Evolutionary conservation across 2,329 filamentous ascomycete species (phyloP), one percentile per base, ranked within the genome.

Genomic region (Colletotrichum spinosum): DNA sequence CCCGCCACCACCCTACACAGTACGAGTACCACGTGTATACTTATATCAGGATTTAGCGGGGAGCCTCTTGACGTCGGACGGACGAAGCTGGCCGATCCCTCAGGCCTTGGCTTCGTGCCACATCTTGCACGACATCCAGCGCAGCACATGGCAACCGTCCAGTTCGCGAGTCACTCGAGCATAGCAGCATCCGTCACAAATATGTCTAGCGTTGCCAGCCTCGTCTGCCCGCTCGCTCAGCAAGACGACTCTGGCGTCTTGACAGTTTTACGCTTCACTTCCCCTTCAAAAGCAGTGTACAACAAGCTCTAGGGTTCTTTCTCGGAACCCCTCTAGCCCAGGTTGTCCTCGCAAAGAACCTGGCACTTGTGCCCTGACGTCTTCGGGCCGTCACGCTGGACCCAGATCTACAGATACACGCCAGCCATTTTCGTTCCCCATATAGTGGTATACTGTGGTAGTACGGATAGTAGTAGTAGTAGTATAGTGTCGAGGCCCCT

Each of bases 331-430:
- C 25, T 25, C 25, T 25, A 49, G 48, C 17, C 41, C 25, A 33
- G 52, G 52, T 35, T 49, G 25, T 61, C 46, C 58, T 62, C 52
- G 52, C 41, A 13, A n/a, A 17, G 52, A 62, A 49, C 45, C 56
- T 41, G 44, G 51, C 50, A 37, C 17, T 46, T 35, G 37, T 45
- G 51, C 57, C 57, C 62, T 53, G 58, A 56, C 58, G 46, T 62
- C 52, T 55, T 62, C 58, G 62, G 62, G 57, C 58, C 58, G 58
- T 62, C 42, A 62, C 62, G 46, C 48, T 65, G 58, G 52, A 51
- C 52, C 58, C 53, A 62, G 58, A 65, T 62, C 58, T 65, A 56
- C 58, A 62, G 11, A 58, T 62, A 15, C 8, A 6, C 8, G 13
- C 42, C 15, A 65, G 62, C 42, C 39, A 44, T 62, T n/a, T 39